phyloP scores from a whole-genome alignment of 2,329 filamentous ascomycete genomes.

The Cladophialophora exuberans region DNA sequence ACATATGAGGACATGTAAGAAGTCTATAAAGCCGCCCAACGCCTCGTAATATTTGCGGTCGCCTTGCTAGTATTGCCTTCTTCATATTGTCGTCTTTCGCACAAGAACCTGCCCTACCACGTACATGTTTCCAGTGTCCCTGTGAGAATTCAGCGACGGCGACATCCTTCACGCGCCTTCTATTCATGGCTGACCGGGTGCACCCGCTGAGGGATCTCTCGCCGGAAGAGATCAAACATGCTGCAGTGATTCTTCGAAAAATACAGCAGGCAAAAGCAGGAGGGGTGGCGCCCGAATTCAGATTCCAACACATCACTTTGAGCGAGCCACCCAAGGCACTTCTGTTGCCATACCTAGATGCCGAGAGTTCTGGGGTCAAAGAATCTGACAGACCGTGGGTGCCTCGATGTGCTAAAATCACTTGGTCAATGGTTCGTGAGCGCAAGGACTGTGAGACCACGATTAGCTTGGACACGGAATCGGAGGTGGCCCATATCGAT shows the following conservation, averaged over 20 bases:
- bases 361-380: slow-evolving; percentile 58
- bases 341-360: slow-evolving; percentile 65
- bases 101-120: no score
- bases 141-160: neutral
- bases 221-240: neutral
- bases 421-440: slow-evolving; percentile 55
- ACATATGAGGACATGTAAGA: no score
- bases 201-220: neutral
- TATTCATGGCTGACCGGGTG: neutral
- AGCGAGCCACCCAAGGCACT: slow-evolving; percentile 66
- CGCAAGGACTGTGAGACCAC: slow-evolving; percentile 52
- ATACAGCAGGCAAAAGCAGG: neutral
- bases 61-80: no score
- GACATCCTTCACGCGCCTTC: neutral
- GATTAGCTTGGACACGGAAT: neutral
- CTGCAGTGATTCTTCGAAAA: neutral
- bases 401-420: slow-evolving; percentile 44
- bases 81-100: no score
- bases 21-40: no score
- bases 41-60: no score
- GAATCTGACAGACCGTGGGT: slow-evolving; percentile 52
- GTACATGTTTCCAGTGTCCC: neutral
- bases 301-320: slow-evolving; percentile 69
- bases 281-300: slow-evolving; percentile 33
- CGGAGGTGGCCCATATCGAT: neutral